Base-by-base conservation (phyloP, 176 grass and related monocot genomes). In the Musa troglodytarum region DNA sequence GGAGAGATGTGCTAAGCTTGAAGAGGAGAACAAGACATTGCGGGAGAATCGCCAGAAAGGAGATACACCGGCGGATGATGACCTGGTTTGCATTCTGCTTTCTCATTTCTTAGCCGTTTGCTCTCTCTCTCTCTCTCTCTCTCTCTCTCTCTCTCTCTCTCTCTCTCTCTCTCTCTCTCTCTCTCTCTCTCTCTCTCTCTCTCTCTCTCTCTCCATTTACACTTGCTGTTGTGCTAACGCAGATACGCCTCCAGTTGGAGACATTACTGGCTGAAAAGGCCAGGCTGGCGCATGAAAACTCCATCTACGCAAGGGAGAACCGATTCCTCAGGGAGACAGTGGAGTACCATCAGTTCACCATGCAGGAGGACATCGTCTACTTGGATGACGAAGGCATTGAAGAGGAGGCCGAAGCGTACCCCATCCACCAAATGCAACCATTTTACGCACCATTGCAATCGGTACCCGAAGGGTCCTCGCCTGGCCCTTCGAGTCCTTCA, bases 211-310 rank as follows among this genome's bases (percentile, higher is more conserved):
- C 3, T 50, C 56, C 15, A 1, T n/a, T 8, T 61, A 28, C 13
- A 5, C 34, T 17, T 8, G 15, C 26, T 61, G 53, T 11, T 61
- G 58, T 63, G 3, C 14, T 68, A 11, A 68, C 73, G 81, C 83
- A 92, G 89, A 88, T 92, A 11, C 85, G 83, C 8, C 54, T 85
- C 74, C 85, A 92, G 72, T 55, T 92, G 66, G 89, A 92, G 78
- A 80, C 86, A 10, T 83, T 88, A 52, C 67, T 92, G 17, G 74
- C 85, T 0, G 85, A 92, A 74, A 92, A 92, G 82, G 74, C 85
- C 43, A 88, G 86, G 54, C n/a, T 92, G 49, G 89, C 86, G 28
- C 77, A 88, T 52, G 89, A 92, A 76, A 92, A 88, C 59, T 88
- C 77, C 2, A 85, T 85, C 19, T 85, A 85, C 16, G 86, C 83